Percentiles rank a stretch among this genome's conserved stretches.
Evolutionary conservation across 768 basidiomycete species (phyloP).

Genomic region (Tylopilus sp.): DNA sequence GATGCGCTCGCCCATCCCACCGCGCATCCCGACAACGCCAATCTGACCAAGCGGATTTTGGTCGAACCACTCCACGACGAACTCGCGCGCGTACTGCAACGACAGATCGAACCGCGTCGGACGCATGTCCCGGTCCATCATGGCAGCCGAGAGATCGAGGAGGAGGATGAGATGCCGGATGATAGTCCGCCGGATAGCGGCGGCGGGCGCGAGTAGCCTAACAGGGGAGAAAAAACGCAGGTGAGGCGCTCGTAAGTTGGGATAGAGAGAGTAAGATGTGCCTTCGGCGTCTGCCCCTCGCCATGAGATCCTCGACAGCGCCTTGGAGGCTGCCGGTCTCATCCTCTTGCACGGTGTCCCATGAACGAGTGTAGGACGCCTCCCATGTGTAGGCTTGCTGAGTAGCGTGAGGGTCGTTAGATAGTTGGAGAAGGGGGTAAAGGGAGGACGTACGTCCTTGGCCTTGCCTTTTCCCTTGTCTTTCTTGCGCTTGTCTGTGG

Average conservation of each 20-base stretch:
- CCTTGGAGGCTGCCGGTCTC: constrained; percentile 87
- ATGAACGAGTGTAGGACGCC: constrained; percentile 88
- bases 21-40: constrained; percentile 89
- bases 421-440: neutral
- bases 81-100: constrained; percentile 87
- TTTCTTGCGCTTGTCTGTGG: constrained; percentile 46
- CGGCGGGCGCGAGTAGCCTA: constrained; percentile 77
- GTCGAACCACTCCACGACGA: constrained; percentile 97
- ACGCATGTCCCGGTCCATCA: constrained; percentile 95
- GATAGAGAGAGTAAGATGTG: constrained; percentile 30
- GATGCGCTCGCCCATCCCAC: constrained; percentile 86
- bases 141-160: constrained; percentile 87
- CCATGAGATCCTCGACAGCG: constrained; percentile 87
- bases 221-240: neutral
- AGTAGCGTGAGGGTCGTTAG: constrained; percentile 4
- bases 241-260: constrained; percentile 5
- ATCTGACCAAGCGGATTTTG: constrained; percentile 98
- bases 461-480: constrained; percentile 46
- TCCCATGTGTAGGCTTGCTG: constrained; percentile 95
- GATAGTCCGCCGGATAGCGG: constrained; percentile 89
- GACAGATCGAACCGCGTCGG: constrained; percentile 91
- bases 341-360: constrained; percentile 98
- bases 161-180: constrained; percentile 92
- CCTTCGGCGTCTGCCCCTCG: constrained; percentile 82
- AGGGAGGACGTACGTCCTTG: constrained; percentile 29